Evolutionary conservation across 2,329 filamentous ascomycete species (phyloP).

Genomic region (Curvularia lunata): DNA sequence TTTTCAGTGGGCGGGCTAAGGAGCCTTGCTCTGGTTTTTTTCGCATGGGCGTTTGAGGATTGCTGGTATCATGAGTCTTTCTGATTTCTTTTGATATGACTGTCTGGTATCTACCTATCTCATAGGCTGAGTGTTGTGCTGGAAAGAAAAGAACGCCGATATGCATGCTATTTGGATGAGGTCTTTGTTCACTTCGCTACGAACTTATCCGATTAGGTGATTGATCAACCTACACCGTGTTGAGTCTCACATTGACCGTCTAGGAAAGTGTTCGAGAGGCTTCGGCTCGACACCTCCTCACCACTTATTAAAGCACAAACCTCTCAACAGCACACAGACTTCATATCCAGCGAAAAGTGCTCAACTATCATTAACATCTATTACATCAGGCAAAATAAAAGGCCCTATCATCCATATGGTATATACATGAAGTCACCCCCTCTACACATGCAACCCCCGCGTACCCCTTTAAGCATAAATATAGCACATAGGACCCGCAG

Average conservation of each 20-base stretch:
- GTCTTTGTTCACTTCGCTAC: background rate
- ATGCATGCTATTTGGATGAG: background rate
- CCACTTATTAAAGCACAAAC: background rate
- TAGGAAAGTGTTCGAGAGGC: background rate
- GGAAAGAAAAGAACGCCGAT: background rate
- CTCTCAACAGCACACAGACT: background rate
- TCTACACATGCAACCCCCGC: background rate
- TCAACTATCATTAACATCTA: background rate
- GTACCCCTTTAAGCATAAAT: conserved; percentile 33
- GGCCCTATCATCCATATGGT: background rate
- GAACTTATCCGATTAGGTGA: background rate
- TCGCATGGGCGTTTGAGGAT: background rate
- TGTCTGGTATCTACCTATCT: background rate
- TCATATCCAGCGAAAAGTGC: background rate
- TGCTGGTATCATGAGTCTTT: background rate
- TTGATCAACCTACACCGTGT: background rate
- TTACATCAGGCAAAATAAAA: background rate
- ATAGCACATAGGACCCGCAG: conserved; percentile 45
- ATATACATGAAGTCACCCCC: background rate
- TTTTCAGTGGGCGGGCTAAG: background rate
- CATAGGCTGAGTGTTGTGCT: background rate
- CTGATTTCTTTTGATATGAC: background rate
- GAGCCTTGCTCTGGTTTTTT: background rate
- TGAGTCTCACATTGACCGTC: background rate
- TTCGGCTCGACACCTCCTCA: too few species aligned